Evolutionary conservation across 805 yeast species (phyloP), one percentile per base, ranked within the genome.

Genomic region (Schizosaccharomyces osmophilus): DNA sequence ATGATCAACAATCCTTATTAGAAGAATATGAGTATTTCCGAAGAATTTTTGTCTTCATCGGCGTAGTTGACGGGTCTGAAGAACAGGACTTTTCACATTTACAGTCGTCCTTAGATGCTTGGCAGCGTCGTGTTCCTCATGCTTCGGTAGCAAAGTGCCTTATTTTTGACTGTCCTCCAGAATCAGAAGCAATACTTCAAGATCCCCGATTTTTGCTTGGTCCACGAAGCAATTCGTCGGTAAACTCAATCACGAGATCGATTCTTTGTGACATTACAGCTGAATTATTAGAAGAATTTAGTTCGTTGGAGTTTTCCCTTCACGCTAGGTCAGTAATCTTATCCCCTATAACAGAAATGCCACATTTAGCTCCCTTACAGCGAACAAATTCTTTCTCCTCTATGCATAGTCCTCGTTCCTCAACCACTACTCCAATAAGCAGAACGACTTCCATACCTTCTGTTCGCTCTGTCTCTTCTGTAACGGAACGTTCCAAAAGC

Each of bases 1-100:
- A 80, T 62, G 76, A 75, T n/a, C 82, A 80, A 51, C 77, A 84
- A 32, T 71, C 82, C 5, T 82, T 84, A 61, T 73, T 90, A 54
- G 86, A 84, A 66, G 97, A 90, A 70, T 81, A 90, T 64, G 97
- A 93, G 71, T 95, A 96, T 0, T 87, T 79, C 71, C 73, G 97
- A 61, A 87, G 87, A 68, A 80, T 85, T 0, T 79, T 87, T 66
- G 75, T 68, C 58, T 73, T 71, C 1, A 69, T 81, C 57, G 84
- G 82, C 3, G 65, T 81, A 31, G 68, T 71, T 1, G 72, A 73
- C 32, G 69, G 69, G 62, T 61, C 51, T 13, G 55, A 65, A 4
- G 67, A 66, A 8, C 61, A 69, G 13, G 66, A 67, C 9, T 64
- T 67, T 13, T 69, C 68, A 1, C 64, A 61, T 9, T 63, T 72